These are phyloP conservation scores for Aphanomyces cochlioides DNA, from an alignment of 352 stramenopile genomes.

Conservation along the genomic window DNA sequence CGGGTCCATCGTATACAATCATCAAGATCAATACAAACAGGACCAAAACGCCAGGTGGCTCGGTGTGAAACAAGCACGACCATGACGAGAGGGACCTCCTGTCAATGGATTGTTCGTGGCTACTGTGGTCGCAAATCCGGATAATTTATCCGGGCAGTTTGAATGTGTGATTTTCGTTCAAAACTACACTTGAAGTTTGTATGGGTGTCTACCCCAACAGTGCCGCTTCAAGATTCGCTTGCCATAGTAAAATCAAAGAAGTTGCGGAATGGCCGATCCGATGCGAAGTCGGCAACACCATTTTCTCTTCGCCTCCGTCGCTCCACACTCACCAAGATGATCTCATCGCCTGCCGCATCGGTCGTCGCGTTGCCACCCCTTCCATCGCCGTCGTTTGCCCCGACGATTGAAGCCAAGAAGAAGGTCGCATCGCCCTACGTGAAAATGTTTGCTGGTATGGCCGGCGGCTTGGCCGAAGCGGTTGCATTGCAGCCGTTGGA, in stretches of 20 bases:
- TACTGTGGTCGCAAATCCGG: background rate
- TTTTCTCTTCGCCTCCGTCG: background rate
- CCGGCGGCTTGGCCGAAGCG: slow-evolving; percentile 74
- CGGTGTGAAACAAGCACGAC: background rate
- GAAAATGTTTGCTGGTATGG: slow-evolving; percentile 85
- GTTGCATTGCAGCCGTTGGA: slow-evolving; percentile 79
- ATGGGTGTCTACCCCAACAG: background rate
- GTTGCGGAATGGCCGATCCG: background rate
- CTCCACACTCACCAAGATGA: slow-evolving; percentile 2
- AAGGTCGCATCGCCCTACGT: slow-evolving; percentile 27
- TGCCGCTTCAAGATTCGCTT: slow-evolving; percentile 1
- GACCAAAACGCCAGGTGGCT: background rate
- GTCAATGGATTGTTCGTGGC: background rate
- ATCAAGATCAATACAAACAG: background rate
- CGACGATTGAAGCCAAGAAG: background rate
- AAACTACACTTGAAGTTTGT: background rate
- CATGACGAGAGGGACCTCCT: background rate
- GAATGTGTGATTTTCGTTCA: background rate
- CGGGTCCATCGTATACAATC: background rate
- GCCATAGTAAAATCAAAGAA: background rate
- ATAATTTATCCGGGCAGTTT: background rate
- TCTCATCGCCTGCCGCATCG: background rate
- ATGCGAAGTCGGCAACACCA: background rate
- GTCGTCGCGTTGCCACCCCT: background rate
- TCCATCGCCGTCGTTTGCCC: background rate